Evolutionary conservation across 352 stramenopile species (phyloP).

Genomic region (Phytophthora multivora): DNA sequence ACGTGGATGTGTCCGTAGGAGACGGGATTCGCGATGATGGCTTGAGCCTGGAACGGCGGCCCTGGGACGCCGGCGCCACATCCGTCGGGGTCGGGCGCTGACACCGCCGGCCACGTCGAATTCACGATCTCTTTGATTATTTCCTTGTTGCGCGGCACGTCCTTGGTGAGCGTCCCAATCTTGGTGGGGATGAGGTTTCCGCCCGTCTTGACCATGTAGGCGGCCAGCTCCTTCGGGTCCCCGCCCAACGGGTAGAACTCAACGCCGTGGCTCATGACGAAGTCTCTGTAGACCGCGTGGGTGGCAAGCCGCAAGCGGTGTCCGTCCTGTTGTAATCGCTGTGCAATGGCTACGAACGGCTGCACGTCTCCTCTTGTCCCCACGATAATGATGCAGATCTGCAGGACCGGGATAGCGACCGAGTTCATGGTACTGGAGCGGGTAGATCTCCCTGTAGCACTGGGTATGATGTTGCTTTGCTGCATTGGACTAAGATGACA

Average conservation of each 20-base stretch:
- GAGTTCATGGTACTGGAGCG: too few relatives aligned
- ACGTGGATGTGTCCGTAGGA: constrained; percentile 92
- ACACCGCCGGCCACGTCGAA: constrained; percentile 87
- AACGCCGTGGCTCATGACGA: constrained; percentile 72
- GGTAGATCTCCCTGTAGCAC: too few relatives aligned
- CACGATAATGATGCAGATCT: constrained; percentile 89
- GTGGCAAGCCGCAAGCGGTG: constrained; percentile 93
- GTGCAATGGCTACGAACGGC: constrained; percentile 83
- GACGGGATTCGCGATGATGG: constrained; percentile 93
- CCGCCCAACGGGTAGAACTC: constrained; percentile 83
- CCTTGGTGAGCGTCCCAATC: constrained; percentile 54
- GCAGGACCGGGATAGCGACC: too few relatives aligned
- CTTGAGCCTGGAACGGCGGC: constrained; percentile 79
- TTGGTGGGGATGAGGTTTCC: constrained; percentile 77
- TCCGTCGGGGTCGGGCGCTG: constrained; percentile 69
- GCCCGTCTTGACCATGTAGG: constrained; percentile 93
- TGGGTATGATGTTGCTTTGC: too few relatives aligned
- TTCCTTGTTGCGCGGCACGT: constrained; percentile 78
- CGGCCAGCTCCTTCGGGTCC: constrained; percentile 72
- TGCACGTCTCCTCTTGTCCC: constrained; percentile 88
- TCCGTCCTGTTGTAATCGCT: constrained; percentile 66
- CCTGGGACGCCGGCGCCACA: constrained; percentile 38
- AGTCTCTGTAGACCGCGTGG: constrained; percentile 85
- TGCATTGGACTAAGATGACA: too few relatives aligned
- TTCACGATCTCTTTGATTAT: constrained; percentile 90